A percentile compares a stretch with the other conserved stretches of the same genome.
Evolutionary conservation across 352 stramenopile genomes (phyloP).

Genomic region (Phytophthora foliorum): DNA sequence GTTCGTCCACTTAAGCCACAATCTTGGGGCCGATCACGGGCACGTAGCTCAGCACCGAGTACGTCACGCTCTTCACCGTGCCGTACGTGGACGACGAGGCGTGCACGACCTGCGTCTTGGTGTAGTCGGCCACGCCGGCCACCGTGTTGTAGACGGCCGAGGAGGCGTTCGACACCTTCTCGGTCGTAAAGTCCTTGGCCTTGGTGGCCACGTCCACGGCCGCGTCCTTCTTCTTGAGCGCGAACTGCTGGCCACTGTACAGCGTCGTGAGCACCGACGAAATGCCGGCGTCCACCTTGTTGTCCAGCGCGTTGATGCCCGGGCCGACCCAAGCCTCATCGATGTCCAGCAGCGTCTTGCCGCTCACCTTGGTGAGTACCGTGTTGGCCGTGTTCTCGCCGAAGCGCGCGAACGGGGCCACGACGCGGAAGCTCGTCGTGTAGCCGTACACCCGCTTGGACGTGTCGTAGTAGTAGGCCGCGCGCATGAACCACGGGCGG

Average conservation of each 20-base stretch:
- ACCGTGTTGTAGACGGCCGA: constrained; percentile 52
- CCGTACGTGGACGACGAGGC: constrained; percentile 67
- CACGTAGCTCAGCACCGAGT: constrained; percentile 67
- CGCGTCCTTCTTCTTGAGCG: constrained; percentile 70
- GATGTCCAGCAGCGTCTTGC: constrained; percentile 63
- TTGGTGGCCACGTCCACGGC: constrained; percentile 48
- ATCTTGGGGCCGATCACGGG: constrained; percentile 69
- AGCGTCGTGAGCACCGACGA: constrained; percentile 59
- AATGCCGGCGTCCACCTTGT: constrained; percentile 68
- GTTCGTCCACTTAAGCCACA: constrained; percentile 43
- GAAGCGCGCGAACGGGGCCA: constrained; percentile 64
- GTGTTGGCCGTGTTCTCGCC: constrained; percentile 66
- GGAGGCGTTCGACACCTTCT: constrained; percentile 35
- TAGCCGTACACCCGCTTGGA: constrained; percentile 81
- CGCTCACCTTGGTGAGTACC: constrained; percentile 61
- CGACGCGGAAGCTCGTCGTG: constrained; percentile 74
- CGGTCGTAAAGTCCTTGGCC: constrained; percentile 64
- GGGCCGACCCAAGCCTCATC: constrained; percentile 59
- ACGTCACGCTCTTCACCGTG: constrained; percentile 51
- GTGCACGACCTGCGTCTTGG: constrained; percentile 62
- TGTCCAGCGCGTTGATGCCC: constrained; percentile 59
- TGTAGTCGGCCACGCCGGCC: constrained; percentile 60
- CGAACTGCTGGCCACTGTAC: constrained; percentile 61
- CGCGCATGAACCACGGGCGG: constrained; percentile 65
- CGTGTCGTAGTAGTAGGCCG: constrained; percentile 80